Base-by-base conservation (phyloP, 1,284 basidiomycete genomes). In the Rhodotorula sp. region DNA sequence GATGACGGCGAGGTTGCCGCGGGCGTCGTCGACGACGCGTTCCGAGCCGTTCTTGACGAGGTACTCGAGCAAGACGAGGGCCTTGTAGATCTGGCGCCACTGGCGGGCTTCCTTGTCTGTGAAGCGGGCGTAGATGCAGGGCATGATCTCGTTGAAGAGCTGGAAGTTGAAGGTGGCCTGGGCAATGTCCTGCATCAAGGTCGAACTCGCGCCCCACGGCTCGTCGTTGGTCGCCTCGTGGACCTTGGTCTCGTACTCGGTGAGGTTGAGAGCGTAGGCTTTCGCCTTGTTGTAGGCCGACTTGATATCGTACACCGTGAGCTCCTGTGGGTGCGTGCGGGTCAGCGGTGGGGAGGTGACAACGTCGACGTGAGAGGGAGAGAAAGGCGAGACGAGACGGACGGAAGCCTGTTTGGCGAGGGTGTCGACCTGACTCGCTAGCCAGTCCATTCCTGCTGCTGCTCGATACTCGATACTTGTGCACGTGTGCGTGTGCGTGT, bases 71-170 rank as follows among this genome's bases (percentile, higher is more conserved):
- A 76, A 68, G 21, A 72, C 67, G 43, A 78, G 66, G 12, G 73
- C 75, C 86, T 99, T 99, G 87, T 99, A 99, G 74, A 99, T 99
- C 83, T 99, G 95, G 55, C 95, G 86, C 95, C 95, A 99, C 80
- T 99, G 93, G 45, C 90, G 85, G 0, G 97, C 97, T 82, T 99
- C 97, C 83, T 97, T 98, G 82, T 95, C 92, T 67, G 82, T 83
- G 72, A 83, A 83, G 60, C 79, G 71, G 93, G 38, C 92, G 82
- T 97, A 99, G 78, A 98, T 97, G 79, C 89, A 90, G 3, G 97
- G 95, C 94, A 99, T 98, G 80, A 99, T 94, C 84, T 99, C 97
- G 82, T 99, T 99, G 83, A 99, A 99, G 77, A 95, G 89, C 84
- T 95, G 93, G 83, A 93, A 97, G 80, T 93, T 95, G 82, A 93